Evolutionary conservation across 495 filamentous ascomycete species (phyloP).

Genomic region (Podospora pseudocomata): DNA sequence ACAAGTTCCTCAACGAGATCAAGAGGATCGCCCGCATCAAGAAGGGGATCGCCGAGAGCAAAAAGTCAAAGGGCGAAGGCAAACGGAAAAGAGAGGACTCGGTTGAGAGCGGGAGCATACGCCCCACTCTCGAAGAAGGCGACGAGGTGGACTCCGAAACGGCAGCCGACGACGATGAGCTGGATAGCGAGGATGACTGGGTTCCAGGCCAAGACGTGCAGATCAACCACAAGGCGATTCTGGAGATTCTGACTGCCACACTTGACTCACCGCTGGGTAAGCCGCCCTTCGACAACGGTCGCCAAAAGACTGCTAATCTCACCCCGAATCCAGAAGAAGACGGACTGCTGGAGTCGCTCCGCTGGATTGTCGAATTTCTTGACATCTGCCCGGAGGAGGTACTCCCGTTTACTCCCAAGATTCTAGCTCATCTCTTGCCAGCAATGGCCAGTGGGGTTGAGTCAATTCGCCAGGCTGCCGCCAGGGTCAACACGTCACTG

Average conservation of each 20-base stretch:
- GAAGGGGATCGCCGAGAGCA: conserved; percentile 85
- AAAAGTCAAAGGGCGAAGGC: conserved; percentile 64
- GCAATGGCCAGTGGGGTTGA: conserved; percentile 91
- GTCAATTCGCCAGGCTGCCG: conserved; percentile 81
- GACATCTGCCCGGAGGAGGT: conserved; percentile 98
- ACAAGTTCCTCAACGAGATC: conserved; percentile 89
- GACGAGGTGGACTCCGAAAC: conserved; percentile 58
- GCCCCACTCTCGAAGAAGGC: conserved; percentile 39
- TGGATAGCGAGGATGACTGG: conserved; percentile 82
- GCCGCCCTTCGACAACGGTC: conserved; percentile 16
- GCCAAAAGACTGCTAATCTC: conserved; percentile 22
- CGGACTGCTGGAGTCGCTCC: conserved; percentile 80
- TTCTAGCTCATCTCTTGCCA: conserved; percentile 87
- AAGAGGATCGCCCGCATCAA: conserved; percentile 90
- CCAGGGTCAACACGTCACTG: conserved; percentile 81
- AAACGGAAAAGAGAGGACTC: conserved; percentile 62
- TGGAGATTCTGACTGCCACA: conserved; percentile 89
- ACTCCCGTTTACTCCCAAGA: conserved; percentile 86
- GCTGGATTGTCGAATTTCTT: conserved; percentile 95
- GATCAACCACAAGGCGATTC: conserved; percentile 84
- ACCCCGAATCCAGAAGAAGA: conserved; percentile 63
- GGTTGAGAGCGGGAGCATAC: conserved; percentile 58
- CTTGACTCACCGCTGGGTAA: conserved; percentile 78
- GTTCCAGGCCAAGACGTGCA: conserved; percentile 95
- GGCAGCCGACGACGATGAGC: conserved; percentile 54